phyloP scores from a whole-genome alignment of 768 basidiomycete species.

The Mycena amicta region DNA sequence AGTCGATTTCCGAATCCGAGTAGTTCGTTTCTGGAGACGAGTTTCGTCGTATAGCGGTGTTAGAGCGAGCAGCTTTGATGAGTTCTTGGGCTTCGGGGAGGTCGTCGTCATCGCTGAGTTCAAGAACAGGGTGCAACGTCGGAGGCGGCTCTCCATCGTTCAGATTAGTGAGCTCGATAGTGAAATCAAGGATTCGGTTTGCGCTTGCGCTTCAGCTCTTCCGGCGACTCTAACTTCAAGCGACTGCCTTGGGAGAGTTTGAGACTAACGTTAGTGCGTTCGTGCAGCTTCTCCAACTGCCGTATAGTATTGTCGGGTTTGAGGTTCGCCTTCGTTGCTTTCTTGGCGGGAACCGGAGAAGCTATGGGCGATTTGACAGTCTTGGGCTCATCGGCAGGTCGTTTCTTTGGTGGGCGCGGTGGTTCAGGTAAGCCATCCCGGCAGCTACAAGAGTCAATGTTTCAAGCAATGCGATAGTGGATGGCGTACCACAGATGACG shows the following conservation, averaged over 20 bases:
- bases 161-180: conserved; percentile 51
- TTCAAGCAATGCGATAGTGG: conserved; percentile 9
- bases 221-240: conserved; percentile 43
- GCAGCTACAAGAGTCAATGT: conserved; percentile 51
- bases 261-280: conserved; percentile 44
- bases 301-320: conserved; percentile 34
- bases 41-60: conserved; percentile 8
- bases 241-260: conserved; percentile 42
- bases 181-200: conserved; percentile 45
- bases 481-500: conserved; percentile 83
- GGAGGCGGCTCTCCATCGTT: conserved; percentile 26
- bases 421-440: conserved; percentile 67
- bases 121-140: conserved; percentile 26
- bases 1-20: conserved; percentile 46
- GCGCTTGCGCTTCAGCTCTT: conserved; percentile 32
- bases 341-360: conserved; percentile 15
- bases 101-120: conserved; percentile 42
- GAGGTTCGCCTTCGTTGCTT: conserved; percentile 25
- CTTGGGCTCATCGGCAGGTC: not conserved
- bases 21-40: conserved; percentile 37
- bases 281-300: conserved; percentile 46
- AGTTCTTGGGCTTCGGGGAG: conserved; percentile 44
- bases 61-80: conserved; percentile 25
- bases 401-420: conserved; percentile 32
- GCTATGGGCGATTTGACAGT: not conserved